These are phyloP conservation scores for Botrytis medusae DNA, from an alignment of 2,329 filamentous ascomycete genomes.

Conservation along the genomic window DNA sequence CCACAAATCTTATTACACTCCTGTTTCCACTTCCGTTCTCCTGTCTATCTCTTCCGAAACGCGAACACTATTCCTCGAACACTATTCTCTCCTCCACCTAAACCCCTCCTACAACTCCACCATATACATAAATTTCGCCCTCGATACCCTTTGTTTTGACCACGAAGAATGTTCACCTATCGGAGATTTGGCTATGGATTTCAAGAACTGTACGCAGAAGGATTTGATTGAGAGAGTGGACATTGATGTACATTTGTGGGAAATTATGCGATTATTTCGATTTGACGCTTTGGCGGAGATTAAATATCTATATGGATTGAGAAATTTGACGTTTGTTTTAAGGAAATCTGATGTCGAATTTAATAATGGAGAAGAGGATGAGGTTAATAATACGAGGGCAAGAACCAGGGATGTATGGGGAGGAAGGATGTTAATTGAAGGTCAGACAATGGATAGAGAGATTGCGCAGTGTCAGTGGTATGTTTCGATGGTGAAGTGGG, in stretches of 20 bases:
- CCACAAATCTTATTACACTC: conserved; percentile 18
- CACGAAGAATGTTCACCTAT: conserved; percentile 24
- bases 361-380: conserved; percentile 7
- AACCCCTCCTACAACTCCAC: conserved; percentile 22
- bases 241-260: conserved; percentile 25
- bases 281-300: conserved; percentile 23
- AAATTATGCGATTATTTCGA: conserved; percentile 24
- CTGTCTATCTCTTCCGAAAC: conserved; percentile 24
- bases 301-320: conserved; percentile 15
- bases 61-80: conserved; percentile 21
- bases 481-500: conserved; percentile 22
- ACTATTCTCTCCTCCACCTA: conserved; percentile 19
- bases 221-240: conserved; percentile 23
- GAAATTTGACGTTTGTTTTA: conserved; percentile 22
- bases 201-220: conserved; percentile 9
- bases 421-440: conserved; percentile 13
- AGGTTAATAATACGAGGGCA: neutral
- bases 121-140: conserved; percentile 25
- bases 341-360: conserved; percentile 2
- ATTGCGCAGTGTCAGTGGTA: conserved; percentile 21
- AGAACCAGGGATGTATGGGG: neutral
- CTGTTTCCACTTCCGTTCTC: conserved; percentile 15
- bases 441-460: conserved; percentile 11
- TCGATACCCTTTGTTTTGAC: conserved; percentile 26
- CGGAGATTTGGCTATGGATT: conserved; percentile 23